Evolutionary conservation across 306 rosid genomes (phyloP), one percentile per base, ranked within the genome.

Genomic region (Trifolium fragiferum): DNA sequence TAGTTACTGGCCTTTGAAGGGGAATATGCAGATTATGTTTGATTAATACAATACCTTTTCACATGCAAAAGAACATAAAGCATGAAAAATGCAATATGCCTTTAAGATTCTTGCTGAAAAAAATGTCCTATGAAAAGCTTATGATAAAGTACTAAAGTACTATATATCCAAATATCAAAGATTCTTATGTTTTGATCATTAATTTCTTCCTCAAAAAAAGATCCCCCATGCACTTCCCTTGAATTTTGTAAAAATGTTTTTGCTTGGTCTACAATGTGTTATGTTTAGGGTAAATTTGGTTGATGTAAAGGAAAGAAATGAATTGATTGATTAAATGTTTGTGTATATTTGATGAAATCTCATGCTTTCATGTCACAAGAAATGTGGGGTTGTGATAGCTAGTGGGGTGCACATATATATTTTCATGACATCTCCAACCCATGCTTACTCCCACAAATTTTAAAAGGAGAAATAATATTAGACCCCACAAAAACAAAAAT

Each of bases 341-440:
- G 62, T 49, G 74, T 76, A 70, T 57, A 68, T 70, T 73, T 78
- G 80, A 78, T 62, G 80, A 74, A 68, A 78, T 66, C 77, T 74
- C 70, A 68, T 49, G 77, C 75, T 63, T 74, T 72, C 76, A 51
- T 80, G 74, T 83, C 73, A 66, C 2, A 61, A 47, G 44, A 78
- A 76, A 76, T 66, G 49, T 21, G 78, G 89, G 93, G 33, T 81
- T 85, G 78, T 73, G 58, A 33, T 61, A 77, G 75, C n/a, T n/a
- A n/a, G 75, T 89, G 91, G 91, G 90, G 86, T 83, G 88, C 89
- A 89, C 81, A 38, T 58, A 74, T 66, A 49, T 15, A 61, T 70
- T 68, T 78, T 77, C 76, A 58, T 66, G 86, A 81, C 81, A 76
- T 69, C 70, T 73, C 83, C 70, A 50, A 82, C 62, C 32, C 75